Evolutionary conservation across 306 rosid species (phyloP).

Genomic region (Vigna nakashimae): DNA sequence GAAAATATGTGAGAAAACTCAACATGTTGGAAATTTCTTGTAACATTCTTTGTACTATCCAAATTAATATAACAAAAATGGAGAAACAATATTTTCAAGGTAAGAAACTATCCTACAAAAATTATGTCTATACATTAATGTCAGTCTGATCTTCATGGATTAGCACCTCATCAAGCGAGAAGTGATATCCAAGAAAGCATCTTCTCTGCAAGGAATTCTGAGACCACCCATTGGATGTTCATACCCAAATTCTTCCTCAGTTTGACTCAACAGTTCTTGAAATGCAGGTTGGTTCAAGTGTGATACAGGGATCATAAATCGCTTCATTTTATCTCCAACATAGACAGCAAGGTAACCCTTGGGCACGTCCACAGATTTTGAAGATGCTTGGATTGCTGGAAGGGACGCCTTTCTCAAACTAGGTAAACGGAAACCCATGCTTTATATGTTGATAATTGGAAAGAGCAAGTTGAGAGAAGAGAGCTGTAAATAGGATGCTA

Average conservation of each 20-base stretch:
- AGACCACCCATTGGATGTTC: slow-evolving; percentile 1
- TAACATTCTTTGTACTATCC: too few species aligned
- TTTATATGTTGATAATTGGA: background rate
- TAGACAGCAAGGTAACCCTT: background rate
- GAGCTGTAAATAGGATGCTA: too few species aligned
- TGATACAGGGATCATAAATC: background rate
- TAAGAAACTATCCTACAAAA: background rate
- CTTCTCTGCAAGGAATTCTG: background rate
- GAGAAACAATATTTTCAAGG: background rate
- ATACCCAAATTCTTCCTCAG: background rate
- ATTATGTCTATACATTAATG: background rate
- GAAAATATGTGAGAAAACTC: too few species aligned
- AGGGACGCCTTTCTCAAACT: background rate
- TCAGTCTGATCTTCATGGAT: background rate
- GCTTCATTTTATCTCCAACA: slow-evolving; percentile 14
- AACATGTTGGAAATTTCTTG: too few species aligned
- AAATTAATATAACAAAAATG: background rate
- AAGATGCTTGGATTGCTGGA: background rate
- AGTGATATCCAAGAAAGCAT: background rate
- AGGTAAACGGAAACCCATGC: background rate
- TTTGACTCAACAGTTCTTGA: background rate
- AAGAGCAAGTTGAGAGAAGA: too few species aligned
- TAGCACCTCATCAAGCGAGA: background rate
- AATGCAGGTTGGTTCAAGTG: background rate
- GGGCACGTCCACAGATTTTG: background rate